Evolutionary conservation across 2,329 filamentous ascomycete genomes (phyloP).

Genomic region (Paradendryphiella salina): DNA sequence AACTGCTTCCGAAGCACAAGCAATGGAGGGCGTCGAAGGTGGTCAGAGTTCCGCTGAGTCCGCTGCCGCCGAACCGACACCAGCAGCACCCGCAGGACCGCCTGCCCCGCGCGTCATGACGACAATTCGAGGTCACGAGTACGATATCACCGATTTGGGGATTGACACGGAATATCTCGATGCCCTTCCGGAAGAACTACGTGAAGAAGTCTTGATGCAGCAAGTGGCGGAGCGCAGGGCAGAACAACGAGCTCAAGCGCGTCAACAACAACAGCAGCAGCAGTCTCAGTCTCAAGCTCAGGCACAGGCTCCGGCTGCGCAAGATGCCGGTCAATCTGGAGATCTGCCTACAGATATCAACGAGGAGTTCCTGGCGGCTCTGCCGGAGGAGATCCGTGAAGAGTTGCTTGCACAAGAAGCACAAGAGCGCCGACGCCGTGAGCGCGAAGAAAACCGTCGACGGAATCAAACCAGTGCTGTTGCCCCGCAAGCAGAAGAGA

Average conservation of each 20-base stretch:
- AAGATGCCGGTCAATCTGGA: conserved; percentile 51
- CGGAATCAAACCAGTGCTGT: conserved; percentile 59
- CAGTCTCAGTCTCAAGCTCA: conserved; percentile 45
- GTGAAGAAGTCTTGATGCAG: conserved; percentile 93
- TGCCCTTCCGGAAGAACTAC: conserved; percentile 94
- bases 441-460: conserved; percentile 78
- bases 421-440: conserved; percentile 81
- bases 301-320: conserved; percentile 16
- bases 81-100: conserved; percentile 20
- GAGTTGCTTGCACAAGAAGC: conserved; percentile 92
- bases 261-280: conserved; percentile 14
- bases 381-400: conserved; percentile 85
- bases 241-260: conserved; percentile 29
- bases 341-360: conserved; percentile 84
- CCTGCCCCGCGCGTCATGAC: conserved; percentile 70
- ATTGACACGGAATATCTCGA: conserved; percentile 95
- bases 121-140: conserved; percentile 79
- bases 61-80: conserved; percentile 27
- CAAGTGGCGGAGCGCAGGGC: conserved; percentile 77
- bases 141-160: conserved; percentile 91
- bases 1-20: conserved; percentile 49
- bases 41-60: conserved; percentile 36
- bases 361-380: conserved; percentile 88
- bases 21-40: conserved; percentile 78
- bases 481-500: conserved; percentile 63